Percentiles rank a stretch among this genome's conserved stretches.
Conservation (phyloP, 2,329 filamentous ascomycete species). For the Cadophora gregata region DNA sequence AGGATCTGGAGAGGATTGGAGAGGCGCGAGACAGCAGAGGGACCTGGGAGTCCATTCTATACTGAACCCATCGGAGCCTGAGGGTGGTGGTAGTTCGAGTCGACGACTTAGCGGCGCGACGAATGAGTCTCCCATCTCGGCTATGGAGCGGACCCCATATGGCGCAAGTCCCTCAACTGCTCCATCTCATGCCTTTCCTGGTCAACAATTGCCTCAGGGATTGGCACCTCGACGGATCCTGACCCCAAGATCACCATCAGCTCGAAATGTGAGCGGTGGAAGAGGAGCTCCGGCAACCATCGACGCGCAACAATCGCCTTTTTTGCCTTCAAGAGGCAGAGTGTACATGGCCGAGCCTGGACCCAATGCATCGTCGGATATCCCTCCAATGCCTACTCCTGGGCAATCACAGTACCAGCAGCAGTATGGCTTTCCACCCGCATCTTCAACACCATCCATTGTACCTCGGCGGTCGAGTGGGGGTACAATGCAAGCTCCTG, state of each 20-base stretch:
- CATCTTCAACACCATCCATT: conserved; percentile 46
- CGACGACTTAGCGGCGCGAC: conserved; percentile 35
- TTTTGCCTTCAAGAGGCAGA: conserved; percentile 50
- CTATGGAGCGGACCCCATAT: conserved; percentile 35
- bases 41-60: conserved; percentile 46
- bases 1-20: conserved; percentile 36
- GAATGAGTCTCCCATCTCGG: conserved; percentile 37
- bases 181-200: conserved; percentile 34
- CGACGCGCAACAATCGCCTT: conserved; percentile 55
- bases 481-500: conserved; percentile 48
- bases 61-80: conserved; percentile 45
- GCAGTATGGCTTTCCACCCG: conserved; percentile 47
- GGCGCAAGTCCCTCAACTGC: conserved; percentile 35
- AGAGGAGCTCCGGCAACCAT: conserved; percentile 53
- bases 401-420: conserved; percentile 34
- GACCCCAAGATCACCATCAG: conserved; percentile 51
- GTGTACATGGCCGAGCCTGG: conserved; percentile 51
- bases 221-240: conserved; percentile 39
- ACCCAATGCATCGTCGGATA: conserved; percentile 45
- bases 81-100: conserved; percentile 29
- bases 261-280: conserved; percentile 56
- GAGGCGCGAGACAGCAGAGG: conserved; percentile 38
- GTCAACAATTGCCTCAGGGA: conserved; percentile 30
- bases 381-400: conserved; percentile 50
- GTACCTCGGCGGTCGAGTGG: conserved; percentile 42